phyloP scores from a whole-genome alignment of 768 basidiomycete species.

The Termitomyces sp. region DNA sequence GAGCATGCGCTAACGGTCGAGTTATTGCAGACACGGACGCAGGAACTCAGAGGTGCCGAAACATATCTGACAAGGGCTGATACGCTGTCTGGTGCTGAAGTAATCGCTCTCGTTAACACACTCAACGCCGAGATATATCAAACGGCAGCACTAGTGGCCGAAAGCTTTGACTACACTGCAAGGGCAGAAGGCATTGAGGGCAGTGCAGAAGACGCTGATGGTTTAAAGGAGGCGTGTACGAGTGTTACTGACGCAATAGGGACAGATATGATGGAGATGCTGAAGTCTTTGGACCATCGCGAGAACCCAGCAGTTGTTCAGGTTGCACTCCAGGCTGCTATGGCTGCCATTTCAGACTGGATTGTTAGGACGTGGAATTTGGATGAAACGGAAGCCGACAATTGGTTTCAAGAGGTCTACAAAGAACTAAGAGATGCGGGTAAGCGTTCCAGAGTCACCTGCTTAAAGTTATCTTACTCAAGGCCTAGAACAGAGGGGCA shows the following conservation, averaged over 20 bases:
- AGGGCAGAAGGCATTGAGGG: neutral
- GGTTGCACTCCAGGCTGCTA: slow-evolving; percentile 39
- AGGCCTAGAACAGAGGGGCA: slow-evolving; percentile 29
- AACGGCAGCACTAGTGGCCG: slow-evolving; percentile 41
- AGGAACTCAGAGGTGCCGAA: slow-evolving; percentile 40
- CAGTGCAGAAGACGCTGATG: slow-evolving; percentile 10
- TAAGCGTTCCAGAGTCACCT: slow-evolving; percentile 13
- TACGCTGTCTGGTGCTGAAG: slow-evolving; percentile 36
- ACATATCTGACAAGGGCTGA: slow-evolving; percentile 40
- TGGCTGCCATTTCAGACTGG: slow-evolving; percentile 45
- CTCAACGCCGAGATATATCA: slow-evolving; percentile 47
- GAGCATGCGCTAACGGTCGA: slow-evolving; percentile 14
- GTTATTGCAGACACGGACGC: slow-evolving; percentile 15
- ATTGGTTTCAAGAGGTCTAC: slow-evolving; percentile 33
- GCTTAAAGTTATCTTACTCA: neutral
- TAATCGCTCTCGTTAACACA: slow-evolving; percentile 35
- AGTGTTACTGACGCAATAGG: slow-evolving; percentile 25
- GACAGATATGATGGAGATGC: slow-evolving; percentile 31
- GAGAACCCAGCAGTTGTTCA: slow-evolving; percentile 37
- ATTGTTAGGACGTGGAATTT: slow-evolving; percentile 47
- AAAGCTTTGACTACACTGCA: slow-evolving; percentile 26
- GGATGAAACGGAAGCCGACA: slow-evolving; percentile 42
- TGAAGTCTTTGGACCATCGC: slow-evolving; percentile 32
- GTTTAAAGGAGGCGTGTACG: slow-evolving; percentile 21
- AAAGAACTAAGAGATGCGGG: slow-evolving; percentile 29